Evolutionary conservation across 2,329 filamentous ascomycete genomes (phyloP), one percentile per base, ranked within the genome.

Genomic region (Phyllachora maydis): DNA sequence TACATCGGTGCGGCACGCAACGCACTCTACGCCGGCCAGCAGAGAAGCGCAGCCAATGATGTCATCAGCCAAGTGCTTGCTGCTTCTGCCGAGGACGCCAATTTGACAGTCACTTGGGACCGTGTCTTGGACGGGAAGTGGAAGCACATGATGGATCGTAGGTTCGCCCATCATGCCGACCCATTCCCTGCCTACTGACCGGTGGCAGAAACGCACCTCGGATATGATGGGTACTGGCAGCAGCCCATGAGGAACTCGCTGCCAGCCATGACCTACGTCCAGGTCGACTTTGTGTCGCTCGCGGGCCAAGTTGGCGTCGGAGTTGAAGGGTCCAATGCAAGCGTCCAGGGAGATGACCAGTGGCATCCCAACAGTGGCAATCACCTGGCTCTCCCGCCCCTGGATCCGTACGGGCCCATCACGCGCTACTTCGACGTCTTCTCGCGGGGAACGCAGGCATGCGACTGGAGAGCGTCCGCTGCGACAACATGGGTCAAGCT

Each of bases 201-300:
- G n/a, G n/a, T n/a, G n/a, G n/a, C n/a, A n/a, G n/a, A 63, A 47
- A 61, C 57, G 0, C 61, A 65, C 32, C 42, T 65, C 6, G 58
- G 59, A 11, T 65, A 59, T 22, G 48, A 60, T 24, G 53, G n/a
- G n/a, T n/a, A 56, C 40, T 64, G 70, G 70, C 72, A 78, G 43
- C 71, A 77, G 39, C 69, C 73, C 1, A 76, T 76, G 71, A 54
- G 69, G 16, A 73, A 78, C 37, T 59, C 59, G 0, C 55, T 73
- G 2, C 69, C 71, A 0, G 56, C 62, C 6, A 52, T 75, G 31
- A 46, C 56, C 4, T 70, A 63, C 32, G 62, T 71, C 2, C 64
- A 71, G 38, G 53, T 52, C 3, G 45, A 52, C 2, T 63, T 71
- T 24, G 54, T 55, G 8, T 59, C 60, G 4, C 47, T 75, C 5